phyloP scores from a whole-genome alignment of 108 stramenopile species.

The Stephanodiscus triporus region DNA sequence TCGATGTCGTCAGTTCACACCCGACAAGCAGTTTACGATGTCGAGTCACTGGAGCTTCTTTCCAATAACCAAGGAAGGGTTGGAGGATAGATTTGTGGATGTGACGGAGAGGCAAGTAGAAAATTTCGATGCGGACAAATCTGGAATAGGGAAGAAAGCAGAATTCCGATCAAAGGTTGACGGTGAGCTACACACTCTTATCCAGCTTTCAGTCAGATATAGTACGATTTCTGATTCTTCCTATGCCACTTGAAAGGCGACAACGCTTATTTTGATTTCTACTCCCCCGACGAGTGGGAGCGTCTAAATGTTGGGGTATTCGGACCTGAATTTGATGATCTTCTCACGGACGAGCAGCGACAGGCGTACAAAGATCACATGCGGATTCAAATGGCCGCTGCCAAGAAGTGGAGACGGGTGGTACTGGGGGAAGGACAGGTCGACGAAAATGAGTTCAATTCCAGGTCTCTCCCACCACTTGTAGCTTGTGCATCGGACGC shows the following conservation, averaged over 20 bases:
- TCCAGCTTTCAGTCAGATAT: neutral
- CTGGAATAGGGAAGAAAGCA: constrained; percentile 47
- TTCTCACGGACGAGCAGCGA: constrained; percentile 28
- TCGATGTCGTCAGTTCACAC: constrained; percentile 58
- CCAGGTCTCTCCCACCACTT: constrained; percentile 42
- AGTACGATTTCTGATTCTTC: neutral
- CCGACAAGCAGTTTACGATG: constrained; percentile 54
- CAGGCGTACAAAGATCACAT: constrained; percentile 53
- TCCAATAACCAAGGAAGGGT: constrained; percentile 34
- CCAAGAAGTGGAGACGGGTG: constrained; percentile 43
- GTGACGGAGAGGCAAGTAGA: constrained; percentile 24
- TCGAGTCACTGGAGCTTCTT: constrained; percentile 61
- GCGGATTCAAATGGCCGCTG: constrained; percentile 52
- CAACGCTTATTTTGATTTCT: constrained; percentile 54
- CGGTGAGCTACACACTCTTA: constrained; percentile 18
- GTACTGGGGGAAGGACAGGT: constrained; percentile 38
- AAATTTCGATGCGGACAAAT: constrained; percentile 49
- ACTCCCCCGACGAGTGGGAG: constrained; percentile 59
- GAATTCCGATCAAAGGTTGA: constrained; percentile 30
- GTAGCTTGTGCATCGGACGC: constrained; percentile 49
- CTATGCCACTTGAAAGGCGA: constrained; percentile 9
- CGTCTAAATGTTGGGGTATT: constrained; percentile 53
- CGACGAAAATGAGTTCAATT: constrained; percentile 16
- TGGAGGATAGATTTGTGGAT: constrained; percentile 53
- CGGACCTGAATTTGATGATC: constrained; percentile 48